phyloP scores from a whole-genome alignment of 768 basidiomycete species.

The Kwoniella pini region DNA sequence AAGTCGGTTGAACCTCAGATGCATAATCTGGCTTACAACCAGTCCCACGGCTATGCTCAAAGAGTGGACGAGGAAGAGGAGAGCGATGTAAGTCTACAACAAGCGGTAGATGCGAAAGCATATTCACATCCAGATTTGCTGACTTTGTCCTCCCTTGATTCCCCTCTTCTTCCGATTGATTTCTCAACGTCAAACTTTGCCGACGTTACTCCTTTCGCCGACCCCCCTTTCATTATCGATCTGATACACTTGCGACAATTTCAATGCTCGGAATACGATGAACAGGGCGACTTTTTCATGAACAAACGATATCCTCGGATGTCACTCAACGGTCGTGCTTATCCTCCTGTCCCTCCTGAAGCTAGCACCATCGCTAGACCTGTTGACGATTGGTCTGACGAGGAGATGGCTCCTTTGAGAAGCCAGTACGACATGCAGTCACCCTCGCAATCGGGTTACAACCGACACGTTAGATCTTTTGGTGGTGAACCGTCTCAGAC shows the following conservation, averaged over 20 bases:
- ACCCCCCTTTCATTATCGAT: constrained; percentile 20
- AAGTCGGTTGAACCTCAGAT: background rate
- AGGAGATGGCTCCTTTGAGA: constrained; percentile 1
- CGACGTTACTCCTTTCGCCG: background rate
- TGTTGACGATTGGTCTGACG: constrained; percentile 12
- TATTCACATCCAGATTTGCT: background rate
- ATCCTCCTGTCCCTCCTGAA: constrained; percentile 21
- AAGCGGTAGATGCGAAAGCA: background rate
- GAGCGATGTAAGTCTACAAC: constrained; percentile 12
- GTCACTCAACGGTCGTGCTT: constrained; percentile 16
- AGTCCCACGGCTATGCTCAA: constrained; percentile 6
- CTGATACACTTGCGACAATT: constrained; percentile 1
- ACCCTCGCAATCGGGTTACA: background rate
- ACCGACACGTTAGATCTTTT: background rate
- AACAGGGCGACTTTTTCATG: constrained; percentile 17
- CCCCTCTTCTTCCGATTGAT: background rate
- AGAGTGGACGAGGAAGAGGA: constrained; percentile 14
- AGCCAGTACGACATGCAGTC: background rate
- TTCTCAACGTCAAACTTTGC: background rate
- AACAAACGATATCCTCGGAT: constrained; percentile 15
- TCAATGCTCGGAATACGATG: background rate
- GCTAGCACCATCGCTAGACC: constrained; percentile 15
- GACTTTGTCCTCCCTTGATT: constrained; percentile 5
- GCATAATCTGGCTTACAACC: background rate
- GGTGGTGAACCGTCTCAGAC: constrained; percentile 1